phyloP scores from a whole-genome alignment of 1,139 yeast species.

The Zygoascus hellenicus region DNA sequence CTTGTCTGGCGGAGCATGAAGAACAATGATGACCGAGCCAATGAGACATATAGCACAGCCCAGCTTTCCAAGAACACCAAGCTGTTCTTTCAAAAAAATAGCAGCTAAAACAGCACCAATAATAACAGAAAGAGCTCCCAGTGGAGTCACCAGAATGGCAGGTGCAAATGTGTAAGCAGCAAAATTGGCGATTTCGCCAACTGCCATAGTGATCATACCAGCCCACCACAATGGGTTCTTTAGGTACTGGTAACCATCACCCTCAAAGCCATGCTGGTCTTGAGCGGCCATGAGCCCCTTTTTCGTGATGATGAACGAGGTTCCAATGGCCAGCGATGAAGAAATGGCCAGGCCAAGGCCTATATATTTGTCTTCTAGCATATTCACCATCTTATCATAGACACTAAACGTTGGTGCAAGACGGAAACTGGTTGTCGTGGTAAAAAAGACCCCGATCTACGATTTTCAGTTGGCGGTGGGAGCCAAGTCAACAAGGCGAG shows the following conservation, averaged over 20 bases:
- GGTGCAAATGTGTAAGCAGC: slow-evolving; percentile 97
- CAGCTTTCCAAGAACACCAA: slow-evolving; percentile 85
- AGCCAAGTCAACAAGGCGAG: too few species aligned
- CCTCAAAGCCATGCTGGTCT: slow-evolving; percentile 53
- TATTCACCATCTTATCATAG: slow-evolving; percentile 22
- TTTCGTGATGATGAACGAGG: slow-evolving; percentile 83
- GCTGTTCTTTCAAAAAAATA: slow-evolving; percentile 73
- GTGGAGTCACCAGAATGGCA: slow-evolving; percentile 84
- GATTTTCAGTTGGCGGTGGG: too few species aligned
- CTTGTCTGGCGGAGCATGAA: slow-evolving; percentile 92
- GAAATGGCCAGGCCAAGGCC: slow-evolving; percentile 87
- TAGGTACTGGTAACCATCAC: slow-evolving; percentile 58
- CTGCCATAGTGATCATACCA: slow-evolving; percentile 85
- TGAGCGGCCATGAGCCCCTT: slow-evolving; percentile 77
- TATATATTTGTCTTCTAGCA: slow-evolving; percentile 71
- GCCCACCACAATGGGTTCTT: slow-evolving; percentile 94
- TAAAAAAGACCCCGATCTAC: too few species aligned
- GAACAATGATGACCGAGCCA: slow-evolving; percentile 84
- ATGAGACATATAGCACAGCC: slow-evolving; percentile 89
- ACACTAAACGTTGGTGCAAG: too few species aligned
- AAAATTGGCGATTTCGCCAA: slow-evolving; percentile 88
- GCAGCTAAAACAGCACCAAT: slow-evolving; percentile 88
- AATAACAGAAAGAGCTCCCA: slow-evolving; percentile 85
- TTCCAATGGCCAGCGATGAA: slow-evolving; percentile 84
- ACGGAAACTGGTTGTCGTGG: too few species aligned